Evolutionary conservation across 345 rosid genomes (phyloP), one percentile per base, ranked within the genome.

Genomic region (Cardamine chenopodiifolia): DNA sequence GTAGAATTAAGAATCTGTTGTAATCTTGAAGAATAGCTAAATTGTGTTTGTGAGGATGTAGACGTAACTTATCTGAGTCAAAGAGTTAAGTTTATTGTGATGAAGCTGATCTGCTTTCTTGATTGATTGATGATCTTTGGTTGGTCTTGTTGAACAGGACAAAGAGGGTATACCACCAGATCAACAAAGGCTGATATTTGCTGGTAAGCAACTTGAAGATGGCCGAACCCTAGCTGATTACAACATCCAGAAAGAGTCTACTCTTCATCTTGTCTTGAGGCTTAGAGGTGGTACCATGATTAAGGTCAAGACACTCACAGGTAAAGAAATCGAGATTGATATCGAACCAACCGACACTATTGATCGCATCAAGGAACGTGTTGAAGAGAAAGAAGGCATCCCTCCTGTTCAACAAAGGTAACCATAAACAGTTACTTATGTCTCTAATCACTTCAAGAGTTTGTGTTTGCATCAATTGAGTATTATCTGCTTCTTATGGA

Each of bases 331-430:
- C 42, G 99, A 92, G 82, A 95, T 92, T 9, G 97, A 92, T 74
- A 94, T 95, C 25, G 97, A 92, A 72, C 99, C 97, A 20, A 87
- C 85, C 0, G 99, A 95, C 73, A 92, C 97, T 19, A 92, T 95
- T 50, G 96, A 94, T 42, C 86, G 99, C 15, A 92, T 94, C 78
- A 94, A 94, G 86, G 97, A 91, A 77, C 83, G 97, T 1, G 97
- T 91, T 8, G 97, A 94, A 82, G 97, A 94, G 85, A 90, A 91
- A 79, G 97, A 91, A 82, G 99, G 99, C 69, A 95, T 95, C 72
- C 99, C 99, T 66, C 99, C 96, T 4, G 96, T 92, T 40, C 99
- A 95, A 79, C 99, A 95, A 75, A 89, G 99, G 97, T 87, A 37
- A 9, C 81, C 34, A 26, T n/a, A n/a, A 9, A 28, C 15, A 68